Evolutionary conservation across 805 yeast species (phyloP).

Genomic region (Candida palmyrensis): DNA sequence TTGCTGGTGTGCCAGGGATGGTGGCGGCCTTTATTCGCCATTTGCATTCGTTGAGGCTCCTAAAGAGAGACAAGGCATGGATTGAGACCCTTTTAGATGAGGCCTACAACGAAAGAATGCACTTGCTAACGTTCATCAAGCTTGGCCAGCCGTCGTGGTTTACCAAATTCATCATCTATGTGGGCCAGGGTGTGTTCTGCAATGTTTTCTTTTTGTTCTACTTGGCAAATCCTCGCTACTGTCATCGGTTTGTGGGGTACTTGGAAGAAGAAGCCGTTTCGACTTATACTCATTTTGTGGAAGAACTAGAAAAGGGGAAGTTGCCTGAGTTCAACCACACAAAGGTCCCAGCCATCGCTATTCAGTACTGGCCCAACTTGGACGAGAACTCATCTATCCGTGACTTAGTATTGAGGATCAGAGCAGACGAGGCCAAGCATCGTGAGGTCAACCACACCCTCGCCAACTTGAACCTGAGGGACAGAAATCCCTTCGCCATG

Average conservation of each 20-base stretch:
- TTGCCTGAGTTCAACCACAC: constrained; percentile 43
- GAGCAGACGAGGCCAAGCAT: constrained; percentile 78
- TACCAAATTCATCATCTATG: constrained; percentile 47
- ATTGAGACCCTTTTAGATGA: constrained; percentile 69
- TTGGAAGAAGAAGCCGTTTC: constrained; percentile 72
- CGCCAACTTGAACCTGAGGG: constrained; percentile 54
- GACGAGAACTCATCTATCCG: constrained; percentile 45
- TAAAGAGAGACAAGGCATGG: constrained; percentile 69
- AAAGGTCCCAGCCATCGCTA: constrained; percentile 55
- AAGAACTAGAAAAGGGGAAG: constrained; percentile 48
- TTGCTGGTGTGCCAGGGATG: constrained; percentile 81
- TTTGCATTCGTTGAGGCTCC: constrained; percentile 54
- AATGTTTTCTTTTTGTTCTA: constrained; percentile 59
- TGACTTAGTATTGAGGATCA: constrained; percentile 54
- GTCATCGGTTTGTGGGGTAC: constrained; percentile 75
- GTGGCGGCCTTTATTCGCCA: constrained; percentile 71
- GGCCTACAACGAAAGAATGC: constrained; percentile 78
- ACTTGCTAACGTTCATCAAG: constrained; percentile 61
- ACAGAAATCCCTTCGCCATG: constrained; percentile 65
- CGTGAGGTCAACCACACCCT: constrained; percentile 76
- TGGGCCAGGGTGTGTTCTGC: constrained; percentile 69
- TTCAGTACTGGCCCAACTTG: constrained; percentile 58
- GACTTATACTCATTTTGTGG: constrained; percentile 57
- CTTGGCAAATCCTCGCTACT: constrained; percentile 53
- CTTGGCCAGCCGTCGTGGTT: constrained; percentile 59